Evolutionary conservation across 495 filamentous ascomycete species (phyloP), one percentile per base, ranked within the genome.

Genomic region (Chaetomium tenue): DNA sequence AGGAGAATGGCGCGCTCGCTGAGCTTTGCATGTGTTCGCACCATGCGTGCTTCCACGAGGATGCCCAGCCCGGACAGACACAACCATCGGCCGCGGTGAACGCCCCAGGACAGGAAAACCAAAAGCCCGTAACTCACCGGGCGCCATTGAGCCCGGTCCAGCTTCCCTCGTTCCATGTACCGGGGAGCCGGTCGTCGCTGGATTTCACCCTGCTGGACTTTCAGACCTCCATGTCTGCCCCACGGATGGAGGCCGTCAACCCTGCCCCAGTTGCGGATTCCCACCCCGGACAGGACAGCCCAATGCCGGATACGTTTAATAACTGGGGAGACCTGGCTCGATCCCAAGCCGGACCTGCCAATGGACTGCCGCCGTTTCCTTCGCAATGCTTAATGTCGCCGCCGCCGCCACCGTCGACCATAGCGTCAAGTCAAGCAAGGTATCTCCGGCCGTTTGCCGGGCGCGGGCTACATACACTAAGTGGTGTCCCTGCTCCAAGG

Each of bases 41-140:
- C 72, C 88, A 90, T 79, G 88, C 87, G 39, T 90, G 88, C 72
- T 89, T 84, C 69, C 88, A 90, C 69, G 83, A 87, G 66, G 75
- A 79, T 64, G 47, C 73, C 60, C 75, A 60, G 18, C 33, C 74
- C 58, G 64, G 61, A 23, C 68, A 60, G 61, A 58, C 66, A 55
- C 58, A 64, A n/a, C 55, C 65, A 42, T 20, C 57, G 18, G 51
- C 63, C 37, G 37, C 64, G 44, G 60, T 66, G 25, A 68, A 53
- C 46, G 63, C 70, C 39, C 58, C 66, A 37, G 78, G 71, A 63
- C 79, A 82, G 73, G 78, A 81, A 63, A 82, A 80, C 64, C 75
- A 81, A 61, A 74, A 69, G 39, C 79, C 79, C 11, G 74, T 63
- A 58, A 63, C 71, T 16, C 71, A 68, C 65, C 72, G 77, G 54